phyloP scores from a whole-genome alignment of 768 basidiomycete genomes.

The Guyanaporus albipodus region DNA sequence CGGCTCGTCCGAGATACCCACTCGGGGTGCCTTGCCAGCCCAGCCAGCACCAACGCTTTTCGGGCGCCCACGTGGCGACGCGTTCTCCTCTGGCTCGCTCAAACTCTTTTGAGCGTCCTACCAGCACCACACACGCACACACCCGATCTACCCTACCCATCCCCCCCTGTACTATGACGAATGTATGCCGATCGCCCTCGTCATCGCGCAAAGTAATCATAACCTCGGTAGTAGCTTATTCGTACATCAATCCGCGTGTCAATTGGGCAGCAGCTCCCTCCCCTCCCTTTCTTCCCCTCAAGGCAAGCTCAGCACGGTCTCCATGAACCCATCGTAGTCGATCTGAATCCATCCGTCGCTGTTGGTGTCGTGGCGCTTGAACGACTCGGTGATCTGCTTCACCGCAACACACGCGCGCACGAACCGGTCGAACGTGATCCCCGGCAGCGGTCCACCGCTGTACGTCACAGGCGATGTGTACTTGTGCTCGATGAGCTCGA shows the following conservation, averaged over 20 bases:
- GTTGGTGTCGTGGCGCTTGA: conserved; percentile 62
- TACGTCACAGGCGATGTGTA: conserved; percentile 49
- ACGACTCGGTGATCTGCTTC: conserved; percentile 72
- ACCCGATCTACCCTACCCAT: background rate
- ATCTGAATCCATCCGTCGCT: conserved; percentile 51
- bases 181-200: no score
- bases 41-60: conserved; percentile 22
- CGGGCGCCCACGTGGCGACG: conserved; percentile 32
- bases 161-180: conserved; percentile 1
- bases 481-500: conserved; percentile 70
- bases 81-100: conserved; percentile 25
- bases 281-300: no score
- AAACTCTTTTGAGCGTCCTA: conserved; percentile 13
- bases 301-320: conserved; percentile 43
- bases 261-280: no score
- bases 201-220: background rate
- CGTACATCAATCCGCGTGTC: no score
- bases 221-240: conserved; percentile 2
- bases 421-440: conserved; percentile 84
- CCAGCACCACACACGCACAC: background rate
- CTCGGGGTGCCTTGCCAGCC: conserved; percentile 22
- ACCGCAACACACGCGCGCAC: conserved; percentile 81
- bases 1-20: conserved; percentile 37
- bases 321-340: conserved; percentile 54
- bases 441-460: conserved; percentile 37